Base-by-base conservation (phyloP, 1,284 basidiomycete species). In the Pterulicium gracile region DNA sequence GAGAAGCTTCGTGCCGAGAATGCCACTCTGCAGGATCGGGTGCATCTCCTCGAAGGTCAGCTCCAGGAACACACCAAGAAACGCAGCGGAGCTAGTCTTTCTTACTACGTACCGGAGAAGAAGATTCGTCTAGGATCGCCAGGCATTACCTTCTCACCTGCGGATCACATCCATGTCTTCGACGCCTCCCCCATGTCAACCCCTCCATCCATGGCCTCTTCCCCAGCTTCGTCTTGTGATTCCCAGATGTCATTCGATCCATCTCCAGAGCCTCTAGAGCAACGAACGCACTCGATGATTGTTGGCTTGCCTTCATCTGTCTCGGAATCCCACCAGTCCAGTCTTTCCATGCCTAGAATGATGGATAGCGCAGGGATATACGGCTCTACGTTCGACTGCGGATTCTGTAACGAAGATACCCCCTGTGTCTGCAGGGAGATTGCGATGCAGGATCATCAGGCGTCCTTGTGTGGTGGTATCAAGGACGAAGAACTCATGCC, bases 371-470 rank as follows among this genome's bases (percentile, higher is more conserved):
- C 32, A 36, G 47, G 10, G 20, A 49, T 2, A 56, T 58, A 43
- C 47, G 52, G 5, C 44, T 22, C 46, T 15, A 27, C 61, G 7
- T 69, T 72, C 53, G 56, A 66, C 47, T 90, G 87, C 56, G 81
- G 86, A 4, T 76, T 88, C 60, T 90, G 86, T 58, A 77, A 61
- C 51, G 78, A 79, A 32, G 72, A 73, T 49, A 73, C 72, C n/a
- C 72, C 78, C 32, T 90, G 87, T 55, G 72, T 88, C 27, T 89
- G 86, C 58, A 73, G 77, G 46, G 83, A 83, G 55, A 64, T 84
- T 46, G 69, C 71, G 19, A 56, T 74, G 42, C 71, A 75, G 46
- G 67, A 73, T 44, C 58, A 56, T 46, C 54, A 59, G 20, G 59
- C 59, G 44, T 44, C 52, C 17, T 40, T 56, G 4, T 54, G 58